These are phyloP conservation scores for Amanita brunnescens DNA, from an alignment of 768 basidiomycete genomes.

Conservation along the genomic window DNA sequence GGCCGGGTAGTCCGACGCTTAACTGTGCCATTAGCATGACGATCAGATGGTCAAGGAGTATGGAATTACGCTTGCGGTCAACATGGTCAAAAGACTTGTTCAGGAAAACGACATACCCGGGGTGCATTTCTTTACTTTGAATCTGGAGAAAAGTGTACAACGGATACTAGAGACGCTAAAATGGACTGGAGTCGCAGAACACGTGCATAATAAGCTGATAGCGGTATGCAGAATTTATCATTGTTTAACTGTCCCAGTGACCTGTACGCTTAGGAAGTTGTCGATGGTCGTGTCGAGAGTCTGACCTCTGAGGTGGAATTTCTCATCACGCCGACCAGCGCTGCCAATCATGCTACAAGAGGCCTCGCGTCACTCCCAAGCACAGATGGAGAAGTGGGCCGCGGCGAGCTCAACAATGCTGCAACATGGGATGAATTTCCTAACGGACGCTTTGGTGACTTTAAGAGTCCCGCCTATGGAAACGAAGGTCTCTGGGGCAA, in stretches of 20 bases:
- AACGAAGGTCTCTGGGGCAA: conserved; percentile 72
- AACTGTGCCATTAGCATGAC: conserved; percentile 36
- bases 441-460: conserved; percentile 97
- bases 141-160: conserved; percentile 92
- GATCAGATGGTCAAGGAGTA: conserved; percentile 93
- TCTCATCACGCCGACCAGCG: conserved; percentile 55
- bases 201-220: conserved; percentile 56
- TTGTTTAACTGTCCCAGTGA: conserved; percentile 2
- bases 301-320: conserved; percentile 25
- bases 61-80: conserved; percentile 78
- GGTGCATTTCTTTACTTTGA: conserved; percentile 93
- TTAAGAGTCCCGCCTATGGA: conserved; percentile 94
- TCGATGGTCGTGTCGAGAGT: conserved; percentile 21
- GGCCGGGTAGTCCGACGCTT: background rate
- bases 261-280: conserved; percentile 26
- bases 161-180: conserved; percentile 71
- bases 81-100: conserved; percentile 62
- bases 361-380: conserved; percentile 41
- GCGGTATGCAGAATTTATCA: conserved; percentile 29
- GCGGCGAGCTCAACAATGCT: conserved; percentile 69
- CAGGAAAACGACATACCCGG: conserved; percentile 53
- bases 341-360: conserved; percentile 53
- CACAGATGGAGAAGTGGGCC: conserved; percentile 49
- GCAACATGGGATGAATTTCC: conserved; percentile 94
- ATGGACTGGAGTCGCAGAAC: conserved; percentile 50